Base-by-base conservation (phyloP, 805 yeast species). In the Cyberlindnera suaveolens region DNA sequence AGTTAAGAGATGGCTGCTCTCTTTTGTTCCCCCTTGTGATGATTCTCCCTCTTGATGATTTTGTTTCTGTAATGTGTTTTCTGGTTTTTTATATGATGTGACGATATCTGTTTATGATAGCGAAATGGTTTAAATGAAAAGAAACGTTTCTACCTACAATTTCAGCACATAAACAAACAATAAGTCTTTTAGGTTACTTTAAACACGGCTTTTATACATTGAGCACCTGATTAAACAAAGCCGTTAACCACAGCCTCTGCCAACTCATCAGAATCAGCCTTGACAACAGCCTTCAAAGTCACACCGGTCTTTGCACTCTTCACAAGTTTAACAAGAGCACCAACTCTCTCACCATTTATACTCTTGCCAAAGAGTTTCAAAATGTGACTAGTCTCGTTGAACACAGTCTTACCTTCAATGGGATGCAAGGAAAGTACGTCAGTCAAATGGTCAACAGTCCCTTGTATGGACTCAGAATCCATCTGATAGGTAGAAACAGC, bases 361-460 rank as follows among this genome's bases (percentile, higher is more conserved):
- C 54, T 79, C 67, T 84, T 85, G 59, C 96, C 98, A 57, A 74
- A 85, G 56, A 89, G 68, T 67, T 88, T 89, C 67, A 93, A 72
- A 11, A 77, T 70, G 61, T 90, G 97, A 17, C 74, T 57, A 7
- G 69, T 63, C 37, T 56, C 72, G 43, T 56, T 68, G 19, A 79
- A 63, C 49, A 77, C 83, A 42, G 67, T 64, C 32, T 78, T 74
- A 18, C 85, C 86, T 49, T 85, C 95, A 56, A 86, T 68, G 30
- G 96, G 80, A 69, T 77, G 66, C 74, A 85, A 74, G 33, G 80
- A 74, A 49, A 88, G 74, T 27, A 66, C 65, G 32, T 61, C 58
- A 42, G 74, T 64, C 41, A 90, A 66, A 50, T 72, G 75, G 26
- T 66, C 66, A 34, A 82, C 83, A 35, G 79, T 75, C 38, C 77